Evolutionary conservation across 495 filamentous ascomycete genomes (phyloP), one percentile per base, ranked within the genome.

Genomic region (Aspergillus kassunensis): DNA sequence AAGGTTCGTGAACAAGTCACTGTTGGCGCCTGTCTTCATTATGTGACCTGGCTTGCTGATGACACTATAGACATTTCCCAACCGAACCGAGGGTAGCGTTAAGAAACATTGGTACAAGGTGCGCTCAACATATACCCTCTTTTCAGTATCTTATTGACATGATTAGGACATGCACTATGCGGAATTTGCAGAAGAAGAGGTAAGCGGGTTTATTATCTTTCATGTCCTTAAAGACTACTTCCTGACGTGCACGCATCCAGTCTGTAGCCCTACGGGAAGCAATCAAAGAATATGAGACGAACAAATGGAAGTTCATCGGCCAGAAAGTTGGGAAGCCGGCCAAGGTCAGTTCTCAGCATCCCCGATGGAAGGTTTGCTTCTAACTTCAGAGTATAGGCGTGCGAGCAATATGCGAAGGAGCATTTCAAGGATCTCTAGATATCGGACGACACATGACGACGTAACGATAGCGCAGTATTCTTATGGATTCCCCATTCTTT

Each of bases 41-140:
- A 24, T 30, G n/a, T 13, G 31, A 19, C 19, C 31, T 49, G 13
- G 43, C 37, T 41, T 37, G 35, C 49, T 61, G 31, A 52, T 46
- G 57, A 43, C 45, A 48, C 60, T 33, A 34, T 62, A 95, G 89
- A 91, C 87, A 9, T 98, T 98, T 69, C 93, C 93, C 13, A 83
- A 80, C 15, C 79, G 93, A 57, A 98, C 93, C 19, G 93, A 98
- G 68, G 93, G 93, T 15, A 96, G 90, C 62, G 93, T 98, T 10
- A 98, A 98, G 79, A 98, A 98, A 74, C 93, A 98, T 68, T 98
- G 93, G 93, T 98, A 98, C 67, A 98, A 98, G 80, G 91, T 91
- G 77, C 45, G 42, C 13, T 7, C 24, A 18, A 6, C 18, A 31
- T 44, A 35, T 44, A 59, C 51, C n/a, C 8, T 51, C 36, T 52